A percentile compares a stretch with the other conserved stretches of the same genome.
These are phyloP conservation scores for Hyparrhenia diplandra DNA, from an alignment of 176 grass and related monocot genomes.

Conservation along the genomic window DNA sequence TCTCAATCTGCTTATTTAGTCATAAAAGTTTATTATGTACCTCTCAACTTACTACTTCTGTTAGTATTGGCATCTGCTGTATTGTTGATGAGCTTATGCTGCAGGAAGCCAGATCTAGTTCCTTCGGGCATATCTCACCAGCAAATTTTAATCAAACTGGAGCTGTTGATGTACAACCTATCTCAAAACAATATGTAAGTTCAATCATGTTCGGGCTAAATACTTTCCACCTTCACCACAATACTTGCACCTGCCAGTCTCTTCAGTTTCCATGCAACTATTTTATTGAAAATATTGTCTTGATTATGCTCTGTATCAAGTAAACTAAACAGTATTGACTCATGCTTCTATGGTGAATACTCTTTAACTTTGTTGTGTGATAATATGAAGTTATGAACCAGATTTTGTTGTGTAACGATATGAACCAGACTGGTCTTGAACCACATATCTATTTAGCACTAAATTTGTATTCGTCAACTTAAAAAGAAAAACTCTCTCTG, in stretches of 20 bases:
- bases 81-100: slow-evolving; percentile 30
- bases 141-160: slow-evolving; percentile 23
- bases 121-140: slow-evolving; percentile 22
- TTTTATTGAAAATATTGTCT: neutral
- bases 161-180: slow-evolving; percentile 42
- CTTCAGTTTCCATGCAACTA: neutral
- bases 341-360: slow-evolving; percentile 3
- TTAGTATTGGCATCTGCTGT: slow-evolving; percentile 11
- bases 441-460: neutral
- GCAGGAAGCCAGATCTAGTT: slow-evolving; percentile 36
- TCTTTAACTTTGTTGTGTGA: neutral
- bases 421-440: no score
- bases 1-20: neutral
- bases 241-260: neutral
- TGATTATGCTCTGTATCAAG: slow-evolving; percentile 14
- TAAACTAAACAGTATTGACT: neutral
- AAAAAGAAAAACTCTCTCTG: neutral
- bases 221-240: neutral
- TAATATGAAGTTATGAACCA: no score
- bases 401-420: no score
- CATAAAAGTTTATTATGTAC: neutral
- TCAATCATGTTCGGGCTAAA: slow-evolving; percentile 13
- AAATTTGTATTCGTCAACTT: slow-evolving; percentile 5
- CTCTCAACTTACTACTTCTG: neutral
- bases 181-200: slow-evolving; percentile 53